Evolutionary conservation across 257 asterid species (phyloP).

Genomic region (Solanum stenotomum): DNA sequence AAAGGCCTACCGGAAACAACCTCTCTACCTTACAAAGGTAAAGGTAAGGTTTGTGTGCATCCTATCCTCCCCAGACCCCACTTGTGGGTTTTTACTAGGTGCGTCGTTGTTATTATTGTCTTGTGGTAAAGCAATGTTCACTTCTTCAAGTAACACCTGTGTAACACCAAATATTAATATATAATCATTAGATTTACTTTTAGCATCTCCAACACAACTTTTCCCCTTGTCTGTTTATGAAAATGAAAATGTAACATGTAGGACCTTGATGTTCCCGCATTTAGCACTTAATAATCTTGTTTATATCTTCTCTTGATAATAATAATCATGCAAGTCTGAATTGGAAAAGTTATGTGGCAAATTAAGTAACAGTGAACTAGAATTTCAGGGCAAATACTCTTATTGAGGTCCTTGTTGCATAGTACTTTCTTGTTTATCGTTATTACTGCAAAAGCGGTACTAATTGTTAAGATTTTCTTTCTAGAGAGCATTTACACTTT

Average conservation of each 20-base stretch:
- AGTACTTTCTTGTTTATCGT: background rate
- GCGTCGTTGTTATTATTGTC: background rate
- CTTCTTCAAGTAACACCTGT: background rate
- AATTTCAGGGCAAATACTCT: background rate
- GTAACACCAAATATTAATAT: background rate
- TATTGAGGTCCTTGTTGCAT: background rate
- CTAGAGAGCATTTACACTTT: background rate
- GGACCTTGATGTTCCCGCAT: background rate
- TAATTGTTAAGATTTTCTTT: background rate
- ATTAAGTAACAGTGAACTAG: background rate
- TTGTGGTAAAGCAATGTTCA: background rate
- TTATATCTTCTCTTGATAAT: background rate
- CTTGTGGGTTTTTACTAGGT: background rate
- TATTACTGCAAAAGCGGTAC: background rate
- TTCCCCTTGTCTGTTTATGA: background rate
- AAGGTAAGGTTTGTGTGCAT: background rate
- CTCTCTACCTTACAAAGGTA: background rate
- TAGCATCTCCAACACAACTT: background rate
- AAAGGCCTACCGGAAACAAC: background rate
- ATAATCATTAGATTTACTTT: background rate
- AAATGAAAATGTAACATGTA: background rate
- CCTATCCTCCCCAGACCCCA: background rate
- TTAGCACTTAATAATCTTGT: background rate
- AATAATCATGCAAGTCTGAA: background rate
- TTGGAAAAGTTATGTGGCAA: background rate